Evolutionary conservation across 1,139 yeast species (phyloP).

Genomic region (Nematodospora anomalae): DNA sequence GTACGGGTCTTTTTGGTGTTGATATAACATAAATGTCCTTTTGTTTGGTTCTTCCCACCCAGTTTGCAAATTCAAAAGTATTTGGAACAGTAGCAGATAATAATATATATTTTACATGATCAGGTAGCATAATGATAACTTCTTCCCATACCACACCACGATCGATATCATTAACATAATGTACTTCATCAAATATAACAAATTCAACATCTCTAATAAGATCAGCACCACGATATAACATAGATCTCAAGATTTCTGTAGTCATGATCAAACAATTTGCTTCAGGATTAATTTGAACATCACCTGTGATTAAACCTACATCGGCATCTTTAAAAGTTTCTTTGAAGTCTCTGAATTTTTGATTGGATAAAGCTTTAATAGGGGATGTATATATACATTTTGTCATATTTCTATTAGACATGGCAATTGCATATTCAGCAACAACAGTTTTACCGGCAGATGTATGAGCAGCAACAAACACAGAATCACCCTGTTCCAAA

Average conservation of each 20-base stretch:
- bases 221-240: slow-evolving; percentile 97
- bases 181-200: slow-evolving; percentile 97
- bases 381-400: slow-evolving; percentile 93
- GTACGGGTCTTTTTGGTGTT: slow-evolving; percentile 94
- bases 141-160: slow-evolving; percentile 99
- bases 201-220: slow-evolving; percentile 94
- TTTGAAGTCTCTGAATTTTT: slow-evolving; percentile 88
- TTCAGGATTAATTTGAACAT: slow-evolving; percentile 95
- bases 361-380: slow-evolving; percentile 88
- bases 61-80: slow-evolving; percentile 94
- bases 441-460: slow-evolving; percentile 94
- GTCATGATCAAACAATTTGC: slow-evolving; percentile 98
- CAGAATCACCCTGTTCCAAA: slow-evolving; percentile 95
- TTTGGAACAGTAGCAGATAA: slow-evolving; percentile 97
- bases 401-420: slow-evolving; percentile 87
- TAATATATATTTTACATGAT: slow-evolving; percentile 85
- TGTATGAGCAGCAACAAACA: slow-evolving; percentile 96
- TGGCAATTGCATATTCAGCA: slow-evolving; percentile 92
- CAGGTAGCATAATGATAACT: slow-evolving; percentile 94
- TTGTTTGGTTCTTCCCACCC: slow-evolving; percentile 97
- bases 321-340: slow-evolving; percentile 78
- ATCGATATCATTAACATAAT: slow-evolving; percentile 93
- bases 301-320: slow-evolving; percentile 96
- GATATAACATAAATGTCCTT: slow-evolving; percentile 94
- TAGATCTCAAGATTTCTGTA: slow-evolving; percentile 90